Evolutionary conservation across 139 green algal species (phyloP).

Genomic region (Diplosphaera chodatii): DNA sequence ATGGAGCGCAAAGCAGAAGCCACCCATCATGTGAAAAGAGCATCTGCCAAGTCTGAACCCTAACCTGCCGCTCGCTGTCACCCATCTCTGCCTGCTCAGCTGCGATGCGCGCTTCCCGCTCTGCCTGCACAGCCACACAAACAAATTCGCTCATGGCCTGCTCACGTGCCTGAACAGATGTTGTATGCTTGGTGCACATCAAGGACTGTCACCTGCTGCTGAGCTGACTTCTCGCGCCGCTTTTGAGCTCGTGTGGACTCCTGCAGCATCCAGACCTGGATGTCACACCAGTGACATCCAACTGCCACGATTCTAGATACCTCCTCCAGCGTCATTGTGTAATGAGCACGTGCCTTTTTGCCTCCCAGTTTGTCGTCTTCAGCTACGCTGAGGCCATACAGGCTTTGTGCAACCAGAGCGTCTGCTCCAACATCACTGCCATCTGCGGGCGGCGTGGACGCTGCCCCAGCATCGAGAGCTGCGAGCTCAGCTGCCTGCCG

Average conservation of each 20-base stretch:
- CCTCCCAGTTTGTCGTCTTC: conserved; percentile 3
- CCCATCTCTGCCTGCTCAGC: conserved; percentile 68
- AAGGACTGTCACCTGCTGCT: conserved; percentile 33
- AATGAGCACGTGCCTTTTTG: no score
- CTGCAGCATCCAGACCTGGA: conserved; percentile 10
- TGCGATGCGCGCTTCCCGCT: conserved; percentile 50
- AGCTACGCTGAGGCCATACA: conserved; percentile 17
- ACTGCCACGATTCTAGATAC: no score
- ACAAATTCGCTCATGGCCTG: no score
- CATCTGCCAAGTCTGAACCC: no score
- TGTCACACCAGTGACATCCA: no score
- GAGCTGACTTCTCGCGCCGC: conserved; percentile 32
- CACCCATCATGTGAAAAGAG: no score
- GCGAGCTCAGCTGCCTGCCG: conserved; percentile 56
- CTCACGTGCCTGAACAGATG: no score
- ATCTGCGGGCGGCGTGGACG: conserved; percentile 9
- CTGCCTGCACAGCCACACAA: no score
- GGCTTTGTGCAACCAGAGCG: conserved; percentile 13
- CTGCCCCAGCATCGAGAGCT: conserved; percentile 37
- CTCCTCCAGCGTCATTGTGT: no score
- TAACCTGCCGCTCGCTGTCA: conserved; percentile 43
- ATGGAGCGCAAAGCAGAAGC: no score
- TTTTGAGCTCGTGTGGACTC: conserved; percentile 66
- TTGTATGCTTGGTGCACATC: no score
- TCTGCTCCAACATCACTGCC: conserved; percentile 4